phyloP scores from a whole-genome alignment of 306 rosid species.

The Castanea crenata region DNA sequence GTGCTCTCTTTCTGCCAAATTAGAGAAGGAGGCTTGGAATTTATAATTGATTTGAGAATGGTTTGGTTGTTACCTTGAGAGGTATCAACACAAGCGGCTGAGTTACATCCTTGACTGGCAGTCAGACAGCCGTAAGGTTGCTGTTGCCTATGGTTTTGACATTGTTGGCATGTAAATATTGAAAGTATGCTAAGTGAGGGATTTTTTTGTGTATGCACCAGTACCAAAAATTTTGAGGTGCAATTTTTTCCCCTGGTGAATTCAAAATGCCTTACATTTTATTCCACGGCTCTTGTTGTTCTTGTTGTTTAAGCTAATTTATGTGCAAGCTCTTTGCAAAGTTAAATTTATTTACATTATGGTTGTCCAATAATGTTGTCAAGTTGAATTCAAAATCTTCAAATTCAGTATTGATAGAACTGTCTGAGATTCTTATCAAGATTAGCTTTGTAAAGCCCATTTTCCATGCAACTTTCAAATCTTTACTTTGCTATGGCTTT shows the following conservation, averaged over 20 bases:
- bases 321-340: neutral
- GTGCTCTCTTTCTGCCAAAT: slow-evolving; percentile 25
- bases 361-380: neutral
- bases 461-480: no score
- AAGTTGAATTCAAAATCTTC: no score
- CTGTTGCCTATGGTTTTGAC: slow-evolving; percentile 32
- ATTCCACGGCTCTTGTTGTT: neutral
- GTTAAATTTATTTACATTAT: neutral
- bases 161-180: slow-evolving; percentile 50
- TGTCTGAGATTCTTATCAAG: no score
- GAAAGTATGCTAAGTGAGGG: slow-evolving; percentile 27
- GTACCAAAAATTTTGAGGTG: neutral
- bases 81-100: slow-evolving; percentile 27
- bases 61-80: slow-evolving; percentile 21
- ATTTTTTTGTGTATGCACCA: neutral
- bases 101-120: slow-evolving; percentile 32
- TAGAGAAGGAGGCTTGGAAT: slow-evolving; percentile 27
- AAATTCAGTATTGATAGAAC: no score
- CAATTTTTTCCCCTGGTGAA: neutral
- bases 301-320: neutral
- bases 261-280: neutral
- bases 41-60: slow-evolving; percentile 20
- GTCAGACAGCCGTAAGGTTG: slow-evolving; percentile 31
- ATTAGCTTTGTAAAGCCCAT: no score
- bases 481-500: no score